Evolutionary conservation across 2,329 filamentous ascomycete species (phyloP).

Genomic region (Cladophialophora chaetospira): DNA sequence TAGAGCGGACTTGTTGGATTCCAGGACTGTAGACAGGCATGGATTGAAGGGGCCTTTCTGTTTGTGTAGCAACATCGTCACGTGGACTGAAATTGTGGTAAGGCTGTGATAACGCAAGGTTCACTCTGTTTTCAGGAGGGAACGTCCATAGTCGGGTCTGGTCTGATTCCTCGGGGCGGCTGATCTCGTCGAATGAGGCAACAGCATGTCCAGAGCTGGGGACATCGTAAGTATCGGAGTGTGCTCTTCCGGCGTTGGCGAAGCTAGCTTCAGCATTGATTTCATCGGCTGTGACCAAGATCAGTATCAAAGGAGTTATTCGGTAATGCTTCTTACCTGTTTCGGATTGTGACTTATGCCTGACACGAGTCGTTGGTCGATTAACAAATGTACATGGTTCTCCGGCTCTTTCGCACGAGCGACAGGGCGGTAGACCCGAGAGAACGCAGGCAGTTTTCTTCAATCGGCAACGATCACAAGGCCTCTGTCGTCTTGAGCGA

Average conservation of each 20-base stretch:
- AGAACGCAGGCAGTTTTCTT: neutral
- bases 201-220: too few relatives aligned
- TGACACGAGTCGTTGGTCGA: neutral
- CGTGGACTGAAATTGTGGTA: neutral
- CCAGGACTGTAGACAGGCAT: neutral
- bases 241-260: too few relatives aligned
- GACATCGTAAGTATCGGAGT: too few relatives aligned
- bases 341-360: neutral
- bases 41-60: neutral
- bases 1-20: neutral
- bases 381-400: neutral
- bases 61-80: neutral
- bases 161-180: too few relatives aligned
- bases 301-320: neutral
- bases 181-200: too few relatives aligned
- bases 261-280: too few relatives aligned
- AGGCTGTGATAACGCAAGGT: too few relatives aligned
- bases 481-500: neutral
- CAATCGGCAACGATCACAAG: neutral
- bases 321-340: neutral
- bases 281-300: too few relatives aligned
- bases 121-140: too few relatives aligned
- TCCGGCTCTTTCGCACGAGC: neutral
- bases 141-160: too few relatives aligned
- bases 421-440: neutral